Evolutionary conservation across 2,329 filamentous ascomycete genomes (phyloP).

Genomic region (Aspergillus pseudonomiae): DNA sequence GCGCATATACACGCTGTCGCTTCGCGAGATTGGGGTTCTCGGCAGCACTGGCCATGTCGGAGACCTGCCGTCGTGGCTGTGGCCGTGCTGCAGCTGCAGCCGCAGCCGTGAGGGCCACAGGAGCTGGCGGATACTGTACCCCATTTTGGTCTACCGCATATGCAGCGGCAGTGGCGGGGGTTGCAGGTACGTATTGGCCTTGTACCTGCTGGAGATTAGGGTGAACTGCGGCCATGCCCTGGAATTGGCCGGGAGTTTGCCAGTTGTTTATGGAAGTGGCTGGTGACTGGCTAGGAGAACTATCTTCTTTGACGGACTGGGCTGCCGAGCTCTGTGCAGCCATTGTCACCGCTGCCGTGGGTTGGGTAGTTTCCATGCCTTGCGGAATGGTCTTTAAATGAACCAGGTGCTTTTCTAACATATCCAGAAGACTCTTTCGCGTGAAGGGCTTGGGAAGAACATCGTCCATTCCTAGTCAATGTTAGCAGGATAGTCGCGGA

Average conservation of each 20-base stretch:
- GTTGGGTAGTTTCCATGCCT: constrained; percentile 56
- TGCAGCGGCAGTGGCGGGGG: constrained; percentile 37
- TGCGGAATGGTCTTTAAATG: constrained; percentile 72
- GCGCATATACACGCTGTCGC: constrained; percentile 61
- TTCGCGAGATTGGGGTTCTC: constrained; percentile 58
- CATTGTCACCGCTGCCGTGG: constrained; percentile 47
- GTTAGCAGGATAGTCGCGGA: constrained; percentile 25
- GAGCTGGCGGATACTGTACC: constrained; percentile 42
- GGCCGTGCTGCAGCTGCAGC: constrained; percentile 32
- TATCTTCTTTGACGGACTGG: constrained; percentile 64
- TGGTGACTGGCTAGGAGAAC: constrained; percentile 64
- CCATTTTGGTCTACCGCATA: constrained; percentile 45
- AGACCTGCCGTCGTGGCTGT: constrained; percentile 61
- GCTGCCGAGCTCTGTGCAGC: constrained; percentile 53
- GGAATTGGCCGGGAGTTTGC: constrained; percentile 64
- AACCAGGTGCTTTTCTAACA: constrained; percentile 86
- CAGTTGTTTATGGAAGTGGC: constrained; percentile 62
- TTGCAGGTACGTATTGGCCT: constrained; percentile 45
- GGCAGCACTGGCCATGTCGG: constrained; percentile 60
- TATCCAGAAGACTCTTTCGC: constrained; percentile 77
- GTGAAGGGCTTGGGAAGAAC: constrained; percentile 97
- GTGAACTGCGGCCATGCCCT: constrained; percentile 60
- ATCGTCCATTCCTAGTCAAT: constrained; percentile 82
- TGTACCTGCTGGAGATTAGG: constrained; percentile 49
- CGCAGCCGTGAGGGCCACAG: constrained; percentile 38